A percentile compares a stretch with the other conserved stretches of the same genome.
Evolutionary conservation across 345 rosid genomes (phyloP).

Genomic region (Salix dunnii): DNA sequence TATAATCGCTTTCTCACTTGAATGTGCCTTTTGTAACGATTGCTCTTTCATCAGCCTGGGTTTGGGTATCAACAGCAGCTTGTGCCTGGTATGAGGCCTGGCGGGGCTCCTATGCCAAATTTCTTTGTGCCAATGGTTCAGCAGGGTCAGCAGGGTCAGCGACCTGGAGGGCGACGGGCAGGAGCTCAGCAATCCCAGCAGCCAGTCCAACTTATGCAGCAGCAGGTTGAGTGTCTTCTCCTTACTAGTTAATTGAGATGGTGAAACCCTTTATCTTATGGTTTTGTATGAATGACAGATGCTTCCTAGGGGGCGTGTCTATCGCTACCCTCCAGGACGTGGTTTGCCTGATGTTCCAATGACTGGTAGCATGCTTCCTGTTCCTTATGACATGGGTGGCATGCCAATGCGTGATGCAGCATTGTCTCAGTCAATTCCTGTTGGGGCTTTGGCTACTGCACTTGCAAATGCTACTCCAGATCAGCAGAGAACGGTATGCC

Average conservation of each 20-base stretch:
- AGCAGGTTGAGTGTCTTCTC: slow-evolving; percentile 46
- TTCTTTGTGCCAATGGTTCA: slow-evolving; percentile 91
- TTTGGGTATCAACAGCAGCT: slow-evolving; percentile 94
- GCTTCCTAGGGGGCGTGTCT: slow-evolving; percentile 74
- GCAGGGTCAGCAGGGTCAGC: slow-evolving; percentile 84
- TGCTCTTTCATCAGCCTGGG: slow-evolving; percentile 51
- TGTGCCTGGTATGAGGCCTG: slow-evolving; percentile 90
- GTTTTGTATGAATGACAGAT: slow-evolving; percentile 36
- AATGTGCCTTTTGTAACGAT: background rate
- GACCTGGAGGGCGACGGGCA: slow-evolving; percentile 69
- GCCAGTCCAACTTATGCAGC: slow-evolving; percentile 75
- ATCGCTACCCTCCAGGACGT: slow-evolving; percentile 76
- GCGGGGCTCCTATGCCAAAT: slow-evolving; percentile 67
- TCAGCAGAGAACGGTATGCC: slow-evolving; percentile 82
- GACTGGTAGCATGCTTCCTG: slow-evolving; percentile 63
- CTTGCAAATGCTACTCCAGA: slow-evolving; percentile 89
- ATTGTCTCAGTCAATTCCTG: slow-evolving; percentile 62
- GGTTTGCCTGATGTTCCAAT: slow-evolving; percentile 70
- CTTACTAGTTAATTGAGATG: background rate
- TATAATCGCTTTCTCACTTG: background rate
- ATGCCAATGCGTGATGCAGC: slow-evolving; percentile 59
- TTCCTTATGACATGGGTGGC: slow-evolving; percentile 67
- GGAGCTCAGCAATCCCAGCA: slow-evolving; percentile 80
- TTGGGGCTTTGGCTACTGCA: slow-evolving; percentile 75
- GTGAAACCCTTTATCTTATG: background rate